A percentile compares a stretch with the other conserved stretches of the same genome.
These are phyloP conservation scores for Plasmodium vinckei DNA, from an alignment of 169 alveolate genomes.

Conservation along the genomic window DNA sequence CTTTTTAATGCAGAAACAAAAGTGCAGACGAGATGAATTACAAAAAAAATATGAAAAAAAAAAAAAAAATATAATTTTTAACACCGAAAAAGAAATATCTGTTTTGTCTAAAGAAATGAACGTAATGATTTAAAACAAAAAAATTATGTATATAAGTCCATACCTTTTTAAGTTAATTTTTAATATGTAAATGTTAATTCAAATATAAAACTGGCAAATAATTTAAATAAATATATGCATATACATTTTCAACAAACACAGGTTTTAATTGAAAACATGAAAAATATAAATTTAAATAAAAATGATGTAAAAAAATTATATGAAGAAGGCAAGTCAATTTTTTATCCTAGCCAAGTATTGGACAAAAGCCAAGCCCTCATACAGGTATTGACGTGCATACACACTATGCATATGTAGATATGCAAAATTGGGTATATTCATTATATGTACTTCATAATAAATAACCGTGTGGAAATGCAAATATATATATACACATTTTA, in stretches of 20 bases:
- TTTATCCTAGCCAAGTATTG: constrained; percentile 41
- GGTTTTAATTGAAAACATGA: constrained; percentile 62
- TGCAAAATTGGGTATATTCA: neutral
- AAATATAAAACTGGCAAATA: no score
- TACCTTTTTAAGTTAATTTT: no score
- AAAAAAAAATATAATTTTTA: constrained; percentile 31
- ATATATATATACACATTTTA: neutral
- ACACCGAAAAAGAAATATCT: constrained; percentile 45
- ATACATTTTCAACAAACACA: neutral
- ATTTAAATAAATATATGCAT: neutral
- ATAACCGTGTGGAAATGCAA: neutral
- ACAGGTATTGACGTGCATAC: constrained; percentile 27
- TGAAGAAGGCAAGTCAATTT: constrained; percentile 65
- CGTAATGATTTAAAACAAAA: constrained; percentile 23
- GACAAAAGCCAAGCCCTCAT: constrained; percentile 41
- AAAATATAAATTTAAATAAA: constrained; percentile 43
- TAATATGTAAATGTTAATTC: no score
- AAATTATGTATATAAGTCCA: neutral
- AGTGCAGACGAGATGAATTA: constrained; percentile 64
- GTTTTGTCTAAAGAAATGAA: constrained; percentile 48
- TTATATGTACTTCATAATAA: neutral
- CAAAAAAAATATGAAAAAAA: constrained; percentile 69
- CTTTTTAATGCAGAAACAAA: constrained; percentile 44
- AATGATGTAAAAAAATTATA: constrained; percentile 52
- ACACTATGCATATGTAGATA: neutral